phyloP scores from a whole-genome alignment of 2,329 filamentous ascomycete species.

The Aspergillus clavatus region DNA sequence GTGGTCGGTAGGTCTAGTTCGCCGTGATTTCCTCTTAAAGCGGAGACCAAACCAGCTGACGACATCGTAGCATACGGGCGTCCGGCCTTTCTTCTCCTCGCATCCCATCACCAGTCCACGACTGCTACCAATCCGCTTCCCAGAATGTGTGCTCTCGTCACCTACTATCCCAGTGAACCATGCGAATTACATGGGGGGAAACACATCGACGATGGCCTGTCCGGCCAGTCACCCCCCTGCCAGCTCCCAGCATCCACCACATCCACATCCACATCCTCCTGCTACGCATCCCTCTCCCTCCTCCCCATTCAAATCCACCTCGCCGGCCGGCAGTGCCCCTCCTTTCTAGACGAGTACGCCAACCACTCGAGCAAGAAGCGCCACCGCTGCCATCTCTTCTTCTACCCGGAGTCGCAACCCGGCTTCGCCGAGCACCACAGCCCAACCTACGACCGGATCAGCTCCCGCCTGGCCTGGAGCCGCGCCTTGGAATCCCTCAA shows the following conservation, averaged over 20 bases:
- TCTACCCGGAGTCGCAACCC: conserved; percentile 50
- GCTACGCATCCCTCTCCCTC: conserved; percentile 20
- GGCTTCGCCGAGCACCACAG: conserved; percentile 66
- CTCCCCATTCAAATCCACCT: conserved; percentile 54
- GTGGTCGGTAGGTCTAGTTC: conserved; percentile 49
- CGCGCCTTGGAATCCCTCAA: conserved; percentile 56
- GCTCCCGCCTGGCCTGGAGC: conserved; percentile 61
- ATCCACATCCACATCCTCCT: conserved; percentile 30
- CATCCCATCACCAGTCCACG: conserved; percentile 30
- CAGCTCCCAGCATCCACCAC: conserved; percentile 12
- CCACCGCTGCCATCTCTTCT: conserved; percentile 40
- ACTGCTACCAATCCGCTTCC: conserved; percentile 53
- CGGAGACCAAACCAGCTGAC: not conserved
- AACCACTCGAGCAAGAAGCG: conserved; percentile 25
- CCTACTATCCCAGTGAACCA: conserved; percentile 49
- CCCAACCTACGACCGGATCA: conserved; percentile 57
- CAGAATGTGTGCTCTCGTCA: conserved; percentile 54
- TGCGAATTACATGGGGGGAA: not conserved
- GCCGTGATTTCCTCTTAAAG: not conserved
- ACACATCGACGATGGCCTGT: conserved; percentile 1
- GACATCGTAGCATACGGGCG: conserved; percentile 51
- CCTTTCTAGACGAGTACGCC: conserved; percentile 22
- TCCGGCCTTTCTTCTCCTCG: conserved; percentile 53
- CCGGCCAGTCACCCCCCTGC: conserved; percentile 30
- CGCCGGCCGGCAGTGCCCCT: conserved; percentile 43